These are phyloP conservation scores for Leccinum arenicola DNA, from an alignment of 768 basidiomycete species.

Conservation along the genomic window DNA sequence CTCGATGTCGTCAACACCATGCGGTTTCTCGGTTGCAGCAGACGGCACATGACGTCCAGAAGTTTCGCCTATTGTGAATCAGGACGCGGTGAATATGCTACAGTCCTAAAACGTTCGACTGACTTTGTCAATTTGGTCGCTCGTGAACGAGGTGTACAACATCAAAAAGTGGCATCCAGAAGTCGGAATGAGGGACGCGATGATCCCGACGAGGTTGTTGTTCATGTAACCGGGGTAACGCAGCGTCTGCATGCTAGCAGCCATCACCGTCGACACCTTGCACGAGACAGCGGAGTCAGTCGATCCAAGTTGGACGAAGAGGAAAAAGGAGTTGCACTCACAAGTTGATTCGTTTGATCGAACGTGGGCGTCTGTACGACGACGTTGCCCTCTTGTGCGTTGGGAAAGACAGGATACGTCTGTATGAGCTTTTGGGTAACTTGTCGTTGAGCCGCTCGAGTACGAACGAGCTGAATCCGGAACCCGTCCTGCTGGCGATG, in stretches of 20 bases:
- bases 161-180: conserved; percentile 97
- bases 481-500: conserved; percentile 97
- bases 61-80: conserved; percentile 77
- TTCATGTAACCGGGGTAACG: conserved; percentile 99
- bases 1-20: conserved; percentile 93
- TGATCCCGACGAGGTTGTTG: conserved; percentile 96
- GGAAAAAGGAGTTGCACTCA: conserved; percentile 31
- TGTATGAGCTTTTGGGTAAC: conserved; percentile 98
- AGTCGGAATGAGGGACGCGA: conserved; percentile 97
- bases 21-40: conserved; percentile 97
- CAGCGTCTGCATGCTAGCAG: conserved; percentile 94
- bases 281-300: conserved; percentile 2
- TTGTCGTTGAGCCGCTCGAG: conserved; percentile 96
- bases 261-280: conserved; percentile 96
- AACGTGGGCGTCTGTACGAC: conserved; percentile 87
- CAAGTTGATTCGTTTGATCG: conserved; percentile 90
- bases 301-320: not conserved
- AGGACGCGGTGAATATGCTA: not conserved
- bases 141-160: conserved; percentile 98
- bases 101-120: conserved; percentile 9
- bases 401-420: conserved; percentile 98
- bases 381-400: conserved; percentile 89
- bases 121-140: conserved; percentile 95
- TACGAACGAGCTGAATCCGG: conserved; percentile 96
- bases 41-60: conserved; percentile 95